phyloP scores from a whole-genome alignment of 805 yeast species.

The Barnettozyma siamensis region DNA sequence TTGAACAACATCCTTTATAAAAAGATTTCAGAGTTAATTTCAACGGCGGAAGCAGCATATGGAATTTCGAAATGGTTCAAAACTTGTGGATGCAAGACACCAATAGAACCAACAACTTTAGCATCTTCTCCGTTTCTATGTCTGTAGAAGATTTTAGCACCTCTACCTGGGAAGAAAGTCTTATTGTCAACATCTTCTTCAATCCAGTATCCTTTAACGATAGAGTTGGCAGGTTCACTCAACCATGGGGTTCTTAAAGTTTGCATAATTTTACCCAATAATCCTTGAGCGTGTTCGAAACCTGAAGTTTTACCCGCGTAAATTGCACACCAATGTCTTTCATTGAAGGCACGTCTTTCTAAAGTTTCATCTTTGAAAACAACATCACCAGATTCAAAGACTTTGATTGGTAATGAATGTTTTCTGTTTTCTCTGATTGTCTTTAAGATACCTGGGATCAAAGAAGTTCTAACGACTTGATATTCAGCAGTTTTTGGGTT shows the following conservation, averaged over 20 bases:
- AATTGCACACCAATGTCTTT: conserved; percentile 92
- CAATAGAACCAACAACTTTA: conserved; percentile 71
- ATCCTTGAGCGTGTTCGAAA: conserved; percentile 90
- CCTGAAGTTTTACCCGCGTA: conserved; percentile 94
- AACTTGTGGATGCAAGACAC: conserved; percentile 95
- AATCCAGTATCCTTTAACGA: conserved; percentile 81
- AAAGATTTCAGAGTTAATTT: conserved; percentile 84
- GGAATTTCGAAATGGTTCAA: conserved; percentile 83
- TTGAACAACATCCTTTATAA: conserved; percentile 32
- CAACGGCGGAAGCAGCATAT: conserved; percentile 87
- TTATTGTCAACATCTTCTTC: conserved; percentile 60
- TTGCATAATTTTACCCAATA: conserved; percentile 92
- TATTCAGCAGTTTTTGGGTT: conserved; percentile 96
- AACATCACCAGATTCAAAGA: conserved; percentile 93
- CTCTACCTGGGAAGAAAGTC: conserved; percentile 95
- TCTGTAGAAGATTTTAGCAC: conserved; percentile 81
- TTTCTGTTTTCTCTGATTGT: conserved; percentile 94
- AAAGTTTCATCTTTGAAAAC: conserved; percentile 72
- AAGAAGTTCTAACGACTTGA: conserved; percentile 94
- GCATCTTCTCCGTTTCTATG: conserved; percentile 51
- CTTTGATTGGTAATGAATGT: conserved; percentile 90
- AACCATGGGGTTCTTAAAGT: conserved; percentile 88
- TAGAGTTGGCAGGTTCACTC: conserved; percentile 38
- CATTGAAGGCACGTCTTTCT: conserved; percentile 88
- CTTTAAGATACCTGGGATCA: conserved; percentile 91